Percentiles rank a stretch among this genome's conserved stretches.
phyloP scores from a whole-genome alignment of 257 asterid genomes.

The Solanum lycopersicoides region DNA sequence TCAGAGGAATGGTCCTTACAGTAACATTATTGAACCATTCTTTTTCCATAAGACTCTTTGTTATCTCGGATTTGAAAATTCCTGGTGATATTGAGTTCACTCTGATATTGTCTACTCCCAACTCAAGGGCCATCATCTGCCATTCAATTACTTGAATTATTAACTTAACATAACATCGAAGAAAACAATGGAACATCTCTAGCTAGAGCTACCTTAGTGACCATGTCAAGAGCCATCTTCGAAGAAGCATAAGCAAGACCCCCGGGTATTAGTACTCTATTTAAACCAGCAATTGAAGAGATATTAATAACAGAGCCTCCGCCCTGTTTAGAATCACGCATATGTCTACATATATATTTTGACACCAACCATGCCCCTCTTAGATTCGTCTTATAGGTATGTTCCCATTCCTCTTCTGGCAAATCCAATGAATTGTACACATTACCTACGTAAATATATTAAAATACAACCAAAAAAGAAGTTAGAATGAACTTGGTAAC shows the following conservation, averaged over 20 bases:
- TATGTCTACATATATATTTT: conserved; percentile 13
- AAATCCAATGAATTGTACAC: conserved; percentile 12
- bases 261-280: conserved; percentile 12
- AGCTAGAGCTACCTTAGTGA: too few species aligned
- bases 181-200: too few species aligned
- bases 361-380: conserved; percentile 26
- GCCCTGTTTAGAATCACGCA: conserved; percentile 14
- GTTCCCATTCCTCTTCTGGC: conserved; percentile 18
- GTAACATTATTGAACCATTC: not conserved
- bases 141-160: too few species aligned
- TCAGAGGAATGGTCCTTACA: not conserved
- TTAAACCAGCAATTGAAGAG: conserved; percentile 17
- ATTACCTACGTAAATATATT: conserved; percentile 1
- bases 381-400: conserved; percentile 13
- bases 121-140: too few species aligned
- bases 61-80: not conserved
- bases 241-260: conserved; percentile 15
- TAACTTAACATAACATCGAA: too few species aligned
- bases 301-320: conserved; percentile 31
- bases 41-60: not conserved
- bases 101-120: not conserved
- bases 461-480: not conserved
- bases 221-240: not conserved
- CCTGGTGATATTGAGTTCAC: not conserved
- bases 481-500: too few species aligned